Percentiles rank a stretch among this genome's conserved stretches.
Conservation (phyloP, 768 basidiomycete genomes). For the Auriscalpium vulgare region DNA sequence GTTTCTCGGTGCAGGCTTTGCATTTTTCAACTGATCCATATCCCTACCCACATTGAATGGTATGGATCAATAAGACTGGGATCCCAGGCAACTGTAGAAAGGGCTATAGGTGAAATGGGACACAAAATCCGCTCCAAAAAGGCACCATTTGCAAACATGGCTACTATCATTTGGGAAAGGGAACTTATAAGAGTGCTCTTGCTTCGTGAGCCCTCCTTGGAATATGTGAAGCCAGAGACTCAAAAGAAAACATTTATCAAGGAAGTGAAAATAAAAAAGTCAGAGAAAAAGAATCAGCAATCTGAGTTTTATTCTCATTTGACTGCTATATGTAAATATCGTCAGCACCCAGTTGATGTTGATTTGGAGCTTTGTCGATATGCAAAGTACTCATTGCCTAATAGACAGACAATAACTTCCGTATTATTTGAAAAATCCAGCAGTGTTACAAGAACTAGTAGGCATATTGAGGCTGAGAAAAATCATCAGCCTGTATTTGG, state of each 20-base stretch:
- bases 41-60: slow-evolving; percentile 22
- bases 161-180: neutral
- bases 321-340: neutral
- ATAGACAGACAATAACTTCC: neutral
- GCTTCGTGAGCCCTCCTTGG: neutral
- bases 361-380: neutral
- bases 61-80: slow-evolving; percentile 28
- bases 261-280: neutral
- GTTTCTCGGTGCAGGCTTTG: neutral
- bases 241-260: neutral
- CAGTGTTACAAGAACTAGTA: neutral
- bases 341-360: neutral
- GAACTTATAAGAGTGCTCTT: neutral
- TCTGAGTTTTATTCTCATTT: neutral
- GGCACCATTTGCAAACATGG: neutral
- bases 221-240: neutral
- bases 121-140: neutral
- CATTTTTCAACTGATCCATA: neutral
- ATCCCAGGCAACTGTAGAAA: neutral
- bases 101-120: neutral
- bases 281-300: neutral
- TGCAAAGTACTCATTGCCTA: neutral
- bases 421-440: neutral
- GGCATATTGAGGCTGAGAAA: neutral
- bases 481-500: neutral